Evolutionary conservation across 1,284 basidiomycete species (phyloP).

Genomic region (Boletus mariae): DNA sequence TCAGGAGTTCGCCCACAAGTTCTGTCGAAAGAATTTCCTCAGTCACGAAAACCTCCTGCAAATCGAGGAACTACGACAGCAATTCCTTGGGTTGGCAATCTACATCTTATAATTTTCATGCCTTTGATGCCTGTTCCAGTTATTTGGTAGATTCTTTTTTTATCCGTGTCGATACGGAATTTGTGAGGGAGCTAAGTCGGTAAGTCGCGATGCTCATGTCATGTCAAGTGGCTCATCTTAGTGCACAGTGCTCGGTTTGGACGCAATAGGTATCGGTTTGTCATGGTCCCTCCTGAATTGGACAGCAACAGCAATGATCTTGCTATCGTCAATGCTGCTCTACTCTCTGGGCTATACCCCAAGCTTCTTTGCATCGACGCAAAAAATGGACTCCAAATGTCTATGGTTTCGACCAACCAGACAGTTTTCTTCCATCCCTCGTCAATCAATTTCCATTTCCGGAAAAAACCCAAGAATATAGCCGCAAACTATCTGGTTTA

Average conservation of each 20-base stretch:
- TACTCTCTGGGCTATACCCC: slow-evolving; percentile 89
- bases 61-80: slow-evolving; percentile 95
- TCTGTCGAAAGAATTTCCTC: slow-evolving; percentile 82
- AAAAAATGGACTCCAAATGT: slow-evolving; percentile 56
- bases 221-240: slow-evolving; percentile 1
- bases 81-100: slow-evolving; percentile 70
- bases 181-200: slow-evolving; percentile 74
- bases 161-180: slow-evolving; percentile 64
- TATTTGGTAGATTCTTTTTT: slow-evolving; percentile 88
- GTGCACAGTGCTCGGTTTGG: slow-evolving; percentile 65
- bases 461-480: slow-evolving; percentile 63
- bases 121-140: slow-evolving; percentile 35
- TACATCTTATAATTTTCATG: not conserved
- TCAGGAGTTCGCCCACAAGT: slow-evolving; percentile 58
- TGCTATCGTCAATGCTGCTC: slow-evolving; percentile 74
- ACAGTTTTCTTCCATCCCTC: slow-evolving; percentile 86
- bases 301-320: slow-evolving; percentile 68
- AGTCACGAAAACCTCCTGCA: slow-evolving; percentile 93
- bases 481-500: slow-evolving; percentile 76
- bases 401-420: slow-evolving; percentile 88
- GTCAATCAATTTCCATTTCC: slow-evolving; percentile 73
- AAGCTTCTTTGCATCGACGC: slow-evolving; percentile 80
- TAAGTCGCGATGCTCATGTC: slow-evolving; percentile 25
- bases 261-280: slow-evolving; percentile 73
- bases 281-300: slow-evolving; percentile 68